Percentiles rank a stretch among this genome's conserved stretches.
phyloP scores from a whole-genome alignment of 2,329 filamentous ascomycete genomes.

The Sodiomyces alkalinus region DNA sequence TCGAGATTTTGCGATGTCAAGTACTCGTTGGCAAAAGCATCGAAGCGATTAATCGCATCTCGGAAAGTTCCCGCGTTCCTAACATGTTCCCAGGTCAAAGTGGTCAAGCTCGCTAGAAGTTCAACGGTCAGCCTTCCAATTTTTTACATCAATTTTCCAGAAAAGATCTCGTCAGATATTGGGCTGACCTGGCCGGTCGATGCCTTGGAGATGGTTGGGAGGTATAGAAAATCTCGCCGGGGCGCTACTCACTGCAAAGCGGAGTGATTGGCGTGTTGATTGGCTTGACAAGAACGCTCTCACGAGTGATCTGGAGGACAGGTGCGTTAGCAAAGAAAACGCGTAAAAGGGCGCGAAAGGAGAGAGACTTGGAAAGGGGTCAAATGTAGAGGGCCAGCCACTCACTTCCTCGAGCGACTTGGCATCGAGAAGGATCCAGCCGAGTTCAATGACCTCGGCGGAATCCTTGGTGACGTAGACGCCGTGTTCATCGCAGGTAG shows the following conservation, averaged over 20 bases:
- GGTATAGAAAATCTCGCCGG: too few species aligned
- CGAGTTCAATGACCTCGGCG: conserved; percentile 96
- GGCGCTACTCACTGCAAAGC: conserved; percentile 74
- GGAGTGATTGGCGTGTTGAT: conserved; percentile 98
- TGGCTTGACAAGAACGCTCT: conserved; percentile 93
- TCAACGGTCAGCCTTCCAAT: conserved; percentile 6
- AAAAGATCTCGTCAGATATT: too few species aligned
- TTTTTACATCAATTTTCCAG: too few species aligned
- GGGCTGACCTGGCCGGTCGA: too few species aligned
- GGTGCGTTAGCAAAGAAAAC: conserved; percentile 7
- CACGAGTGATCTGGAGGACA: conserved; percentile 62
- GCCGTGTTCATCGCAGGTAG: conserved; percentile 96
- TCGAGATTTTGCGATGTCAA: conserved; percentile 82
- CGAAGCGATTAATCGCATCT: conserved; percentile 90
- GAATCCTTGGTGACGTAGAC: conserved; percentile 99
- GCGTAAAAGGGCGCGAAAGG: conserved; percentile 7
- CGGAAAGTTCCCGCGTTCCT: conserved; percentile 94
- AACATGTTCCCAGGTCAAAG: conserved; percentile 97
- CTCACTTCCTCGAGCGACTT: conserved; percentile 86
- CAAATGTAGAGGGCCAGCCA: conserved; percentile 4
- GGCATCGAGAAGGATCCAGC: conserved; percentile 90
- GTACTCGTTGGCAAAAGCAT: conserved; percentile 84
- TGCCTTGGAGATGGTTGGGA: too few species aligned
- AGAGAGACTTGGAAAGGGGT: conserved; percentile 3
- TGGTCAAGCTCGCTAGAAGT: conserved; percentile 76